These are phyloP conservation scores for Tulasnella sp. DNA, from an alignment of 768 basidiomycete genomes.

Conservation along the genomic window DNA sequence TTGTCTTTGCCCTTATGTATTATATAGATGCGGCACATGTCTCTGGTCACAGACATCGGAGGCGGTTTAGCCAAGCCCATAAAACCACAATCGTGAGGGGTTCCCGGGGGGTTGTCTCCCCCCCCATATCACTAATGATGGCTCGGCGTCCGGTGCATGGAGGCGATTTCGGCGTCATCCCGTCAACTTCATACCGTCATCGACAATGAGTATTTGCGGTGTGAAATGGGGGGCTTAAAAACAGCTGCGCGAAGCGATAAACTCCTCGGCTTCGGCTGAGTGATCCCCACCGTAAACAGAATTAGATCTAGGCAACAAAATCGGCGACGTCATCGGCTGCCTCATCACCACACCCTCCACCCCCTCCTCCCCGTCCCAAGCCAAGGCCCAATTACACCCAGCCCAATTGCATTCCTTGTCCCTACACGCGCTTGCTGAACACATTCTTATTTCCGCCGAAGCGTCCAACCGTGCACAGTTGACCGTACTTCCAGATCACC, in stretches of 20 bases:
- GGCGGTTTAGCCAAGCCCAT: neutral
- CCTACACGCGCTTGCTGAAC: neutral
- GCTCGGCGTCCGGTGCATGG: neutral
- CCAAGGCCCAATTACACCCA: too few relatives aligned
- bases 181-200: neutral
- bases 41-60: neutral
- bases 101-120: neutral
- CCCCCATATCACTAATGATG: neutral
- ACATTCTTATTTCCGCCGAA: slow-evolving; percentile 37
- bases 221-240: neutral
- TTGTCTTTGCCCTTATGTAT: neutral
- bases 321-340: neutral
- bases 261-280: slow-evolving; percentile 5
- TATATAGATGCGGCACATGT: neutral
- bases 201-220: neutral
- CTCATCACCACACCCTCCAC: too few relatives aligned
- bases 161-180: neutral
- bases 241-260: neutral
- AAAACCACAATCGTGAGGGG: neutral
- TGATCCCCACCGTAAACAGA: neutral
- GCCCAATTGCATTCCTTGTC: neutral
- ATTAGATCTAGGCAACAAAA: neutral
- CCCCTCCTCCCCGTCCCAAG: too few relatives aligned
- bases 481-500: slow-evolving; percentile 73
- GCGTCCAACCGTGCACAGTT: slow-evolving; percentile 81